phyloP scores from a whole-genome alignment of 495 filamentous ascomycete species.

The Pyrenopolyporus hunteri region DNA sequence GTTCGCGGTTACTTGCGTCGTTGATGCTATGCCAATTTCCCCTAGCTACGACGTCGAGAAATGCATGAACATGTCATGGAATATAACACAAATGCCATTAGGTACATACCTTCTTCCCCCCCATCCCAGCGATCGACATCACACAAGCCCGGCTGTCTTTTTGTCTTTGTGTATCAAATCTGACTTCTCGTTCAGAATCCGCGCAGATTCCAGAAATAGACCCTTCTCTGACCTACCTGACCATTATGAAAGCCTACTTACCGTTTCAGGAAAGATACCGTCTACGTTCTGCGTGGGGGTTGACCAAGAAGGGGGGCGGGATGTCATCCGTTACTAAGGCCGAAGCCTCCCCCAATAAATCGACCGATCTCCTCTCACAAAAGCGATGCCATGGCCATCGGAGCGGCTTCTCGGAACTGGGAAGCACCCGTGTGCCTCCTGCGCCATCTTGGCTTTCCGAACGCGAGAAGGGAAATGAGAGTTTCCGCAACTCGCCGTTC shows the following conservation, averaged over 20 bases:
- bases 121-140: neutral
- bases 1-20: conserved; percentile 25
- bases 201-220: conserved; percentile 32
- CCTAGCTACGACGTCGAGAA: conserved; percentile 7
- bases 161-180: conserved; percentile 16
- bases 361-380: conserved; percentile 8
- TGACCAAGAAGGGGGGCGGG: neutral
- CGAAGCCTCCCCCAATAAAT: neutral
- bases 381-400: conserved; percentile 1
- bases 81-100: conserved; percentile 16
- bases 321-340: conserved; percentile 1
- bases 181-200: conserved; percentile 18
- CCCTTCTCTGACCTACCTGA: conserved; percentile 15
- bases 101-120: neutral
- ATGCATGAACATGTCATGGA: conserved; percentile 26
- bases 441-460: conserved; percentile 13
- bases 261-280: conserved; percentile 27
- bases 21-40: conserved; percentile 13
- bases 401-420: conserved; percentile 8
- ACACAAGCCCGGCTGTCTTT: neutral
- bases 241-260: conserved; percentile 20
- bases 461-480: conserved; percentile 4
- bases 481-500: conserved; percentile 1
- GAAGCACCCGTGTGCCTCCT: neutral
- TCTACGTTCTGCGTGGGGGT: conserved; percentile 27